Conservation (phyloP, 805 yeast genomes). For the Zygotorulaspora chibaensis region DNA sequence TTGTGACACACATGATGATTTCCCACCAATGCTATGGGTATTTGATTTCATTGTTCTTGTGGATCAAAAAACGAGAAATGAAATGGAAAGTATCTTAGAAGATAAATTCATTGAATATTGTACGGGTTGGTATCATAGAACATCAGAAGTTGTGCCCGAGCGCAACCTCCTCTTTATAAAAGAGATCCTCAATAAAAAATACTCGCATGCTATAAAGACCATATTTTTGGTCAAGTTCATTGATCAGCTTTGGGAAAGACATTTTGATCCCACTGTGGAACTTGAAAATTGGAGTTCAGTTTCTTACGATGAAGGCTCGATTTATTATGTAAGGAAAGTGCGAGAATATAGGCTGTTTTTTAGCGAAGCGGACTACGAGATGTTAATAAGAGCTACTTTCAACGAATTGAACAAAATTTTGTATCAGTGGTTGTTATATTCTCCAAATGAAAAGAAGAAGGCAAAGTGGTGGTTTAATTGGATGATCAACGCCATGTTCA, state of each 20-base stretch:
- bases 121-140: constrained; percentile 21
- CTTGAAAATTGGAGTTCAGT: constrained; percentile 15
- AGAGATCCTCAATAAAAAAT: constrained; percentile 13
- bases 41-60: constrained; percentile 18
- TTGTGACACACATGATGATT: background rate
- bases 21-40: constrained; percentile 19
- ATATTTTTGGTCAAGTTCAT: constrained; percentile 16
- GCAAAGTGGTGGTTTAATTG: constrained; percentile 24
- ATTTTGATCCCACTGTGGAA: constrained; percentile 25
- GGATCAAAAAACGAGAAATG: constrained; percentile 2
- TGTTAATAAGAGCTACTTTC: constrained; percentile 15
- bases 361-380: constrained; percentile 7
- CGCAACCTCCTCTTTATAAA: constrained; percentile 16
- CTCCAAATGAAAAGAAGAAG: constrained; percentile 8
- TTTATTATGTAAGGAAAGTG: constrained; percentile 13
- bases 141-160: constrained; percentile 2
- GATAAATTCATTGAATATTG: constrained; percentile 16
- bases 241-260: constrained; percentile 23
- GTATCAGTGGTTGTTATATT: constrained; percentile 25
- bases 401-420: constrained; percentile 23
- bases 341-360: constrained; percentile 14
- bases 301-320: constrained; percentile 12
- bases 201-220: constrained; percentile 8
- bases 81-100: constrained; percentile 8
- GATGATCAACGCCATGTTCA: constrained; percentile 18